Base-by-base conservation (phyloP, 345 rosid genomes). In the Hypericum perforatum region DNA sequence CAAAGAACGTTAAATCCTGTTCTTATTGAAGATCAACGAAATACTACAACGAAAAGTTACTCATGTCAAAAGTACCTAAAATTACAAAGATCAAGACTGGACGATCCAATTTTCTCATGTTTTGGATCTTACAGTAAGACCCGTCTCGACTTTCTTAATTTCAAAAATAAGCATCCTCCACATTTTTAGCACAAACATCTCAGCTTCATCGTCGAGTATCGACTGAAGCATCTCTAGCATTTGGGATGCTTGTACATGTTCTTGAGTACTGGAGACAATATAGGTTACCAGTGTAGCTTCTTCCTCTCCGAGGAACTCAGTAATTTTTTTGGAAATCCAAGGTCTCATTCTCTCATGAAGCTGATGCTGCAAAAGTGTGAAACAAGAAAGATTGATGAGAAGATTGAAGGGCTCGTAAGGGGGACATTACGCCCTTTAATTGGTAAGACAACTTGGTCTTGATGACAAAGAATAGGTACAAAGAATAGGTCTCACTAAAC, bases 151-250 rank as follows among this genome's bases (percentile, higher is more conserved):
- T 57, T 82, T 85, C 79, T 92, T 92, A 51, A 88, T 83, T 69
- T 92, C 97, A 57, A 83, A 92, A 68, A 92, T 88, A 44, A 88
- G 95, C 98, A 92, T 88, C 73, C 98, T 83, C 95, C 97, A 88
- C 98, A 92, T 85, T 74, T 92, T 92, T 50, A 92, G 89, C 59
- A 92, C 97, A 77, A 92, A 92, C 95, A 92, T 85, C 71, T 92
- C 97, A 8, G 98, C 97, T 72, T 92, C 97, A 41, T 88, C 97
- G 11, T 88, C 97, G 60, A 92, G 67, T 60, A 92, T 88, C 8
- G 85, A 62, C 65, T 92, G 89, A 62, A 92, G 80, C 45, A 72
- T 70, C 84, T 85, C 97, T 76, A 88, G 81, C 97, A 92, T 88
- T 60, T 89, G 79, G 16, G 95, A 63, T 6, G 98, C 98, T 71